These are phyloP conservation scores for Hypoxylon sp. DNA, from an alignment of 2,329 filamentous ascomycete genomes.

Conservation along the genomic window DNA sequence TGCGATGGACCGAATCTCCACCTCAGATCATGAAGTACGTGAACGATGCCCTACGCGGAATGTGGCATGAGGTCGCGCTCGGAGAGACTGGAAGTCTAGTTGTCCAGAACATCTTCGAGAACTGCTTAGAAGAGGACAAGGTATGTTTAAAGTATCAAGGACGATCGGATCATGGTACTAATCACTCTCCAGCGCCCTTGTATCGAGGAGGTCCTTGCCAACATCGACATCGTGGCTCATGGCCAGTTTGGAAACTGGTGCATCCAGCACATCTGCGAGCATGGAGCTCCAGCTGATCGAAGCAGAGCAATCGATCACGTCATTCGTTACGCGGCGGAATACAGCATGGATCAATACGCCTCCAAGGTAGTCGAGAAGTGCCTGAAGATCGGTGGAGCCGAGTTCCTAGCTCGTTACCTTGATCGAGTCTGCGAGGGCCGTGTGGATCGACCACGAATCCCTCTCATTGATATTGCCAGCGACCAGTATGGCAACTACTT, in stretches of 20 bases:
- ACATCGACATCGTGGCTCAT: conserved; percentile 96
- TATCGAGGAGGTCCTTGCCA: conserved; percentile 94
- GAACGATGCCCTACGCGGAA: conserved; percentile 92
- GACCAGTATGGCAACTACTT: conserved; percentile 99
- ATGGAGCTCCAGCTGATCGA: conserved; percentile 90
- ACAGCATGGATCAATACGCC: conserved; percentile 98
- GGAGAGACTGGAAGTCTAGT: conserved; percentile 98
- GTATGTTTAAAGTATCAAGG: conserved; percentile 61
- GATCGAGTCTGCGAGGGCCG: conserved; percentile 94
- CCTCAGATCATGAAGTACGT: conserved; percentile 99
- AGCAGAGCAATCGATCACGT: conserved; percentile 96
- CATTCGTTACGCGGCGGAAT: conserved; percentile 91
- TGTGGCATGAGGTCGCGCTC: conserved; percentile 99
- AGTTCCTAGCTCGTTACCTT: conserved; percentile 93
- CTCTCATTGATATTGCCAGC: conserved; percentile 96
- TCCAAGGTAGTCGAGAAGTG: conserved; percentile 99
- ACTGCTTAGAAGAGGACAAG: conserved; percentile 98
- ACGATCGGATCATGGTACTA: conserved; percentile 17
- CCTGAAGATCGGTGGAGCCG: conserved; percentile 91
- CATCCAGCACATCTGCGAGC: conserved; percentile 99
- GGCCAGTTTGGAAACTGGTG: conserved; percentile 99
- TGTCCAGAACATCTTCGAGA: conserved; percentile 99
- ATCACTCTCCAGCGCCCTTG: conserved; percentile 80
- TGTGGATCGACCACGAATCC: conserved; percentile 91
- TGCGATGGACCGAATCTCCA: conserved; percentile 93